These are phyloP conservation scores for Termitomyces eurrhizus DNA, from an alignment of 768 basidiomycete genomes.

Conservation along the genomic window DNA sequence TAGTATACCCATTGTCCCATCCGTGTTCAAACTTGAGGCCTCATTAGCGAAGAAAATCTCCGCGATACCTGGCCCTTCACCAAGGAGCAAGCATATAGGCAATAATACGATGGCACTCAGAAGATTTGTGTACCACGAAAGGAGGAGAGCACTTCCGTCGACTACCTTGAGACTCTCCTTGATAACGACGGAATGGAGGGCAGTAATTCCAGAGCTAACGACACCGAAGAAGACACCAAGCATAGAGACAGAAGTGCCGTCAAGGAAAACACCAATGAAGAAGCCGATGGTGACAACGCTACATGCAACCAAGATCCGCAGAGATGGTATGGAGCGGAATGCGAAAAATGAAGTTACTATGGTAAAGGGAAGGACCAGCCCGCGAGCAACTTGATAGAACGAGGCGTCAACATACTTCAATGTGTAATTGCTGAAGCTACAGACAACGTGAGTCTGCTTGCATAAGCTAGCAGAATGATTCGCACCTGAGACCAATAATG, in stretches of 20 bases:
- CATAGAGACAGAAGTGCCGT: constrained; percentile 52
- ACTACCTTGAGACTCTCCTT: constrained; percentile 81
- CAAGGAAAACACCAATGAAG: constrained; percentile 83
- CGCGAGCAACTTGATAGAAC: constrained; percentile 94
- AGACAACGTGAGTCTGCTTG: not conserved
- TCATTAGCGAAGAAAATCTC: constrained; percentile 53
- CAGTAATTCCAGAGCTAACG: constrained; percentile 80
- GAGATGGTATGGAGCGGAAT: constrained; percentile 72
- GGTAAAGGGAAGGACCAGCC: constrained; percentile 91
- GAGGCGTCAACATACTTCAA: constrained; percentile 94
- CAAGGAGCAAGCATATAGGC: constrained; percentile 71
- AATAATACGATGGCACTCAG: constrained; percentile 68
- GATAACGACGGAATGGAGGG: constrained; percentile 91
- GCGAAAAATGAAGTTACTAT: constrained; percentile 81
- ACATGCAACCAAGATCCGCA: constrained; percentile 72
- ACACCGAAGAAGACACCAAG: constrained; percentile 81
- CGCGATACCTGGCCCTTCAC: constrained; percentile 65
- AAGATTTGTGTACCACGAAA: constrained; percentile 92
- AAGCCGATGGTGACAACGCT: constrained; percentile 87
- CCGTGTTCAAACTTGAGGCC: constrained; percentile 21
- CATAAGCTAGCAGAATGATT: not conserved
- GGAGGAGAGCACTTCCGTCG: constrained; percentile 75
- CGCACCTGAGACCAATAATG: constrained; percentile 78
- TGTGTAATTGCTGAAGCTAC: constrained; percentile 84
- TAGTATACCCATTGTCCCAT: constrained; percentile 43